Percentiles rank a stretch among this genome's conserved stretches.
These are phyloP conservation scores for Quercus robur DNA, from an alignment of 306 rosid genomes.

Conservation along the genomic window DNA sequence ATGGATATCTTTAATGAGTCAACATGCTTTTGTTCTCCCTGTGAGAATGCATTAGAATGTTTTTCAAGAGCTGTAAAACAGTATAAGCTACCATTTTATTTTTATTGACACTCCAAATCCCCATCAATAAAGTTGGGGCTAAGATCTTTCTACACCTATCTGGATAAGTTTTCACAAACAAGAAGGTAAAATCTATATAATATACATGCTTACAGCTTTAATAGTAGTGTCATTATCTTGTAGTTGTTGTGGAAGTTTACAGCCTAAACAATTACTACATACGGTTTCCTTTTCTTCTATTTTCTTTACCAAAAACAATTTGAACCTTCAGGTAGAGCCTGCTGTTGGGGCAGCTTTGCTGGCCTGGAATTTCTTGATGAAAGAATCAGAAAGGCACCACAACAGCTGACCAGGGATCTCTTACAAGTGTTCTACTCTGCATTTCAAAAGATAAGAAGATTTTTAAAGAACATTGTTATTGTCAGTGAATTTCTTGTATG, in stretches of 20 bases:
- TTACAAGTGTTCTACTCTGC: not conserved
- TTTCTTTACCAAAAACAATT: not conserved
- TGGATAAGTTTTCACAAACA: not conserved
- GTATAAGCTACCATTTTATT: not conserved
- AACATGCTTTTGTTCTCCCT: too few species aligned
- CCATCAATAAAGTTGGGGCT: not conserved
- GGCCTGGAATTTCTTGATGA: constrained; percentile 78
- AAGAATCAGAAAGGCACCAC: constrained; percentile 42
- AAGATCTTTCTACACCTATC: not conserved
- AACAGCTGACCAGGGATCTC: constrained; percentile 29
- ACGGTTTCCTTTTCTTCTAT: not conserved
- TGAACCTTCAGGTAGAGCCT: constrained; percentile 70
- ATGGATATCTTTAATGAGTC: too few species aligned
- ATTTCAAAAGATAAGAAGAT: not conserved
- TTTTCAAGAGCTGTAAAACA: not conserved
- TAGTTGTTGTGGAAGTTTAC: not conserved
- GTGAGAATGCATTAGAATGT: not conserved
- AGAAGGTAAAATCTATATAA: not conserved
- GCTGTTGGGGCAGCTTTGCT: constrained; percentile 94
- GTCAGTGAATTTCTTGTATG: not conserved
- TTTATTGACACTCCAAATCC: not conserved
- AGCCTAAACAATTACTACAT: not conserved
- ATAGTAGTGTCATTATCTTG: not conserved
- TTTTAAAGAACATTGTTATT: not conserved
- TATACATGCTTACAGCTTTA: not conserved